These are phyloP conservation scores for Oryza glaberrima DNA, from an alignment of 176 grass and related monocot genomes.

Conservation along the genomic window DNA sequence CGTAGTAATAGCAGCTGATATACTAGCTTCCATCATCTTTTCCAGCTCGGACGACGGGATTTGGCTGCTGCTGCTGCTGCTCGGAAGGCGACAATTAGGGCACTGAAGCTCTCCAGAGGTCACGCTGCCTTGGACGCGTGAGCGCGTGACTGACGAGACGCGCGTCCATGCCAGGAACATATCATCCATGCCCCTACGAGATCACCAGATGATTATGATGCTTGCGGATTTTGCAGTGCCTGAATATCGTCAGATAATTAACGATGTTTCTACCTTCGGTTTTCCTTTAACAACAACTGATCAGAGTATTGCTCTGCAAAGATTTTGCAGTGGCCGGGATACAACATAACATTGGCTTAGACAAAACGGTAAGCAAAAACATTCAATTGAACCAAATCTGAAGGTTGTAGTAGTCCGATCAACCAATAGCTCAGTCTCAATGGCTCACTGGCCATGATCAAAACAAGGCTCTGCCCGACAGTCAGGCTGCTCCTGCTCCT, in stretches of 20 bases:
- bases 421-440: not conserved
- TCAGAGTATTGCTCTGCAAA: not conserved
- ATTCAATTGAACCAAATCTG: not conserved
- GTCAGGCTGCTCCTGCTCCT: no score
- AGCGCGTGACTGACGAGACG: slow-evolving; percentile 16
- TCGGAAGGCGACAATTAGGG: slow-evolving; percentile 46
- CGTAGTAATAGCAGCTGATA: not conserved
- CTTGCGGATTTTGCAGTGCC: not conserved
- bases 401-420: not conserved
- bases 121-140: not conserved
- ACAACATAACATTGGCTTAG: not conserved
- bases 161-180: not conserved
- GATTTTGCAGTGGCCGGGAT: not conserved
- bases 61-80: slow-evolving; percentile 34
- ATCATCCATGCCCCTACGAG: not conserved
- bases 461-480: no score
- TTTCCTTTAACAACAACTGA: not conserved
- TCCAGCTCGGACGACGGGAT: slow-evolving; percentile 8
- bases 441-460: no score
- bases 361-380: slow-evolving; percentile 1
- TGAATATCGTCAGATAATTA: not conserved
- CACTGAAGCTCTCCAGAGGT: slow-evolving; percentile 28
- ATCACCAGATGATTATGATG: not conserved
- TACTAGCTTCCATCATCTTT: not conserved
- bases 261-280: not conserved